Percentiles rank a stretch among this genome's conserved stretches.
Conservation (phyloP, 495 filamentous ascomycete species). For the Pyrenopolyporus hunteri region DNA sequence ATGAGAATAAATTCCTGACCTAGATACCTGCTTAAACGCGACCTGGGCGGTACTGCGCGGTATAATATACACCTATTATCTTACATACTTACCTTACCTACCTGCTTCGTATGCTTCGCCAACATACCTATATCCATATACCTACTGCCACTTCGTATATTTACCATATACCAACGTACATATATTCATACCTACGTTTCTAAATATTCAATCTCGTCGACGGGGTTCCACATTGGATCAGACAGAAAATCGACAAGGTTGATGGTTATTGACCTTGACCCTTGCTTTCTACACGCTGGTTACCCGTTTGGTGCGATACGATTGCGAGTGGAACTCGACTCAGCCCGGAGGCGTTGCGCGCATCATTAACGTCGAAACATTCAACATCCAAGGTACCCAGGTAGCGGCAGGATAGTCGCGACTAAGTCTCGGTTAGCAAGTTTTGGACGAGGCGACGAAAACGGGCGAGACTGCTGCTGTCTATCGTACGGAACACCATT, state of each 20-base stretch:
- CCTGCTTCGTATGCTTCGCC: too few relatives aligned
- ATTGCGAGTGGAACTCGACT: conserved; percentile 29
- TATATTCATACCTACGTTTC: background rate
- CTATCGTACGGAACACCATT: too few relatives aligned
- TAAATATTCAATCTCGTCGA: conserved; percentile 20
- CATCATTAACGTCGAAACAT: conserved; percentile 11
- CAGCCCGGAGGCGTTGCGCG: conserved; percentile 14
- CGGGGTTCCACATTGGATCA: conserved; percentile 24
- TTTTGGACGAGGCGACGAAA: too few relatives aligned
- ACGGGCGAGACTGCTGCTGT: too few relatives aligned
- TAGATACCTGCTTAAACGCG: background rate
- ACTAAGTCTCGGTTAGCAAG: too few relatives aligned
- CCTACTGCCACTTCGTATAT: too few relatives aligned
- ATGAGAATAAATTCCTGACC: background rate
- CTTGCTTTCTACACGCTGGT: conserved; percentile 20
- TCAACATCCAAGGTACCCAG: background rate
- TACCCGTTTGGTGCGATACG: conserved; percentile 24
- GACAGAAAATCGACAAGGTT: conserved; percentile 30
- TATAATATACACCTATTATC: too few relatives aligned
- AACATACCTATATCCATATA: too few relatives aligned
- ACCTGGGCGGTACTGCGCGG: too few relatives aligned
- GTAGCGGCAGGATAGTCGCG: too few relatives aligned
- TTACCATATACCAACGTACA: too few relatives aligned
- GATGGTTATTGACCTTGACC: conserved; percentile 27
- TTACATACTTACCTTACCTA: too few relatives aligned